phyloP scores from a whole-genome alignment of 306 rosid species.

The Rosa multiflora region DNA sequence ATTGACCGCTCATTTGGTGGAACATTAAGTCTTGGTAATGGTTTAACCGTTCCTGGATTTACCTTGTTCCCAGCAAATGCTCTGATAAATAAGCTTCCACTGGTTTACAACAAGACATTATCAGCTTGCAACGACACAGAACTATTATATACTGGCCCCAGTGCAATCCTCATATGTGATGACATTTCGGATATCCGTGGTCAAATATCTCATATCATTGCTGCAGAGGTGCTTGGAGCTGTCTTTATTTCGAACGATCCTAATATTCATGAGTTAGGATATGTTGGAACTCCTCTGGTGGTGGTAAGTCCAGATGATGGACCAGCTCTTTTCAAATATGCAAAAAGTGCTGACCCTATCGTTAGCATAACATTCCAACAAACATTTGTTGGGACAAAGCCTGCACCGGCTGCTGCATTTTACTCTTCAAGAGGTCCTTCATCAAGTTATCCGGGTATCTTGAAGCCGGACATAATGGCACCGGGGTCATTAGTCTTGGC shows the following conservation, averaged over 20 bases:
- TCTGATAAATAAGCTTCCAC: background rate
- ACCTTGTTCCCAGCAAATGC: conserved; percentile 29
- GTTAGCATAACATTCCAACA: conserved; percentile 42
- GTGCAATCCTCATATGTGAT: conserved; percentile 21
- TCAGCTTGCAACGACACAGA: conserved; percentile 25
- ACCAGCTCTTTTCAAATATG: conserved; percentile 26
- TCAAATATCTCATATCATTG: background rate
- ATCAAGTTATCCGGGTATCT: conserved; percentile 22
- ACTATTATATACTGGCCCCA: background rate
- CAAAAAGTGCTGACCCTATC: background rate
- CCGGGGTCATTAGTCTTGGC: conserved; percentile 52
- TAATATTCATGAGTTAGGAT: background rate
- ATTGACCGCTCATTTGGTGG: conserved; percentile 29
- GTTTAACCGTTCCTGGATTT: conserved; percentile 21
- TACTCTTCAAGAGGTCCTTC: conserved; percentile 59
- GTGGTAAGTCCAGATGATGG: conserved; percentile 39
- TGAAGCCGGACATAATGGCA: conserved; percentile 62
- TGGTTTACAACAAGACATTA: conserved; percentile 23
- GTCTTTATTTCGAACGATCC: conserved; percentile 15
- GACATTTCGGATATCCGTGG: background rate
- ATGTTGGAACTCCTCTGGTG: conserved; percentile 30
- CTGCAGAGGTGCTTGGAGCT: conserved; percentile 22
- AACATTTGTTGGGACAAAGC: conserved; percentile 33
- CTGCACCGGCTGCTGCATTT: conserved; percentile 47
- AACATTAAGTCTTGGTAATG: conserved; percentile 26